A percentile compares a stretch with the other conserved stretches of the same genome.
These are phyloP conservation scores for Cetradonia linearis DNA, from an alignment of 495 filamentous ascomycete species.

Conservation along the genomic window DNA sequence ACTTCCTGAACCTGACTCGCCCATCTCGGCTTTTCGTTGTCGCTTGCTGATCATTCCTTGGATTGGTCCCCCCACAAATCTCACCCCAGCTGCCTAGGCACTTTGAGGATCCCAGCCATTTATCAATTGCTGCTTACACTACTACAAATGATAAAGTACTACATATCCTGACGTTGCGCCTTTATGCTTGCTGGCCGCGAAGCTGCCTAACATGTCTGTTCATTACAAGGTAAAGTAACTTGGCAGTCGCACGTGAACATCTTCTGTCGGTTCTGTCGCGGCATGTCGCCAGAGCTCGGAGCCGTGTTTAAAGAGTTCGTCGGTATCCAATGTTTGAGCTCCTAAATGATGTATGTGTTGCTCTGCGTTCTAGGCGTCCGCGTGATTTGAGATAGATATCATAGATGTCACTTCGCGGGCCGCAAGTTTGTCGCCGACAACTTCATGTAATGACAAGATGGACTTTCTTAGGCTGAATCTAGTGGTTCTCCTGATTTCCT, in stretches of 20 bases:
- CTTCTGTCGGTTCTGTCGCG: neutral
- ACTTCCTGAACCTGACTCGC: conserved; percentile 1
- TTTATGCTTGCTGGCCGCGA: neutral
- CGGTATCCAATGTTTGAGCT: neutral
- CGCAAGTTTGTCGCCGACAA: neutral
- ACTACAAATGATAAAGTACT: neutral
- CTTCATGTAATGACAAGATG: neutral
- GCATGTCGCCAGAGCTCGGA: neutral
- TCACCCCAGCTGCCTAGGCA: neutral
- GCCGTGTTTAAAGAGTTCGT: neutral
- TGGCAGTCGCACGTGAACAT: neutral
- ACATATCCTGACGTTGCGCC: neutral
- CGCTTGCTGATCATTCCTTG: neutral
- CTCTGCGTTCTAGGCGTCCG: neutral
- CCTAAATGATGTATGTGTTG: neutral
- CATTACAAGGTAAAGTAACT: neutral
- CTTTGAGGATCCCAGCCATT: neutral
- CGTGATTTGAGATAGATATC: neutral
- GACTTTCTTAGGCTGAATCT: neutral
- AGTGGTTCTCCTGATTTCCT: neutral
- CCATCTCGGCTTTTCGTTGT: neutral
- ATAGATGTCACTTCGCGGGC: neutral
- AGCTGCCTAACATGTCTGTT: neutral
- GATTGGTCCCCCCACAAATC: neutral
- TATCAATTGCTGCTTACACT: neutral